These are phyloP conservation scores for Diophrys appendiculata DNA, from an alignment of 73 alveolate species.

Conservation along the genomic window DNA sequence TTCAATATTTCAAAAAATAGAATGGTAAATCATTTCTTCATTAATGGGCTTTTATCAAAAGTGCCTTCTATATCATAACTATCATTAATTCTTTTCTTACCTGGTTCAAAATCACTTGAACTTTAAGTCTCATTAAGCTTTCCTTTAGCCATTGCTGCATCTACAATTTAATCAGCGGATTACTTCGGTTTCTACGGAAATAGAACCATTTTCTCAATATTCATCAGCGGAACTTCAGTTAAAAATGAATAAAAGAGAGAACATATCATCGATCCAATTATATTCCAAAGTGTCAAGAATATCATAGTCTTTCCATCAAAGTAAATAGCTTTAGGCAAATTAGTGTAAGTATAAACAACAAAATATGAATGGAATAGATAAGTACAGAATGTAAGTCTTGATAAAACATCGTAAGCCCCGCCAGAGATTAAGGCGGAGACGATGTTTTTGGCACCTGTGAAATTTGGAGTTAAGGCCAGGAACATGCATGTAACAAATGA, in stretches of 20 bases:
- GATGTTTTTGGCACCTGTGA: not conserved
- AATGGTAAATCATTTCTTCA: too few relatives aligned
- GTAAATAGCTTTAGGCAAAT: not conserved
- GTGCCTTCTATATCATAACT: too few relatives aligned
- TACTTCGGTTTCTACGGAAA: conserved; percentile 18
- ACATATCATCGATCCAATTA: not conserved
- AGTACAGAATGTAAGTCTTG: conserved; percentile 14
- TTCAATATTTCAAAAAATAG: too few relatives aligned
- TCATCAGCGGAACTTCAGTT: conserved; percentile 26
- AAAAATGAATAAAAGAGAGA: conserved; percentile 8
- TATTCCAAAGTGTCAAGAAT: not conserved
- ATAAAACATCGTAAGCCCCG: not conserved
- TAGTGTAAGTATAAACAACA: not conserved
- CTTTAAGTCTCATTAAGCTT: too few relatives aligned
- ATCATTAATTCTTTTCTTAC: too few relatives aligned
- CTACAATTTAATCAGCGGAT: too few relatives aligned
- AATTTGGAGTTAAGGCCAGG: not conserved
- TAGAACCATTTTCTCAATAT: conserved; percentile 17
- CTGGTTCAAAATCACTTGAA: too few relatives aligned
- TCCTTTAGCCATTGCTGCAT: too few relatives aligned
- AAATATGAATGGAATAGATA: conserved; percentile 8
- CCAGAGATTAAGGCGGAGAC: not conserved
- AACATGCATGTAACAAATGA: not conserved
- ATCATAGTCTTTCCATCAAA: too few relatives aligned
- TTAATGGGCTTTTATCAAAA: too few relatives aligned